Base-by-base conservation (phyloP, 148 eudicot species). In the Chenopodium album region DNA sequence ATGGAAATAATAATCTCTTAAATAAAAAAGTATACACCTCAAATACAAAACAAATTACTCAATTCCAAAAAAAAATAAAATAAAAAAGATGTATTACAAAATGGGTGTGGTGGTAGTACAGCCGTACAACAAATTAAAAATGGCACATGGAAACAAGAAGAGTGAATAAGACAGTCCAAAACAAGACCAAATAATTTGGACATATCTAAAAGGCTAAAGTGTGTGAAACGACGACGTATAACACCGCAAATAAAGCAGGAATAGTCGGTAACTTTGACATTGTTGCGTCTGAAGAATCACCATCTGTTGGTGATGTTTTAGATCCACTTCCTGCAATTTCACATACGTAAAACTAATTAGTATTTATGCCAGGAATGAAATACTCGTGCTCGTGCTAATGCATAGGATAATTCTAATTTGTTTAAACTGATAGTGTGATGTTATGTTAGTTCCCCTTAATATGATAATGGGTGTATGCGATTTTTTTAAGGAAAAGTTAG, bases 241-340 rank as follows among this genome's bases (percentile, higher is more conserved):
- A 66, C 23, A 85, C 41, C 37, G 85, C 77, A 69, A 74, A 75
- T 10, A 85, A 60, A 37, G 82, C 32, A 17, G 70, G 56, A 79
- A 75, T n/a, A 28, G 23, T 32, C 22, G 85, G 62, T 19, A 67
- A 81, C 67, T 67, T 82, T 70, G 78, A 59, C 47, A 56, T 75
- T 76, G 26, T 85, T 76, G 80, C 87, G 16, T 82, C 80, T 1
- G 85, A 82, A 26, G 87, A 68, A 12, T 78, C 86, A 5, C 52
- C 79, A 11, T 70, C 68, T 69, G 82, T 82, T 75, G 87, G 85
- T 59, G 82, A 75, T 66, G 80, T 70, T 66, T 79, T 79, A 0
- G 82, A 78, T 75, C 87, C 82, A 68, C 82, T 76, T 26, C 52
- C 87, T 85, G 77, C 77, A 78, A 63, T 71, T 29, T 41, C 8